These are phyloP conservation scores for Colletotrichum magnum DNA, from an alignment of 2,329 filamentous ascomycete species.

Conservation along the genomic window DNA sequence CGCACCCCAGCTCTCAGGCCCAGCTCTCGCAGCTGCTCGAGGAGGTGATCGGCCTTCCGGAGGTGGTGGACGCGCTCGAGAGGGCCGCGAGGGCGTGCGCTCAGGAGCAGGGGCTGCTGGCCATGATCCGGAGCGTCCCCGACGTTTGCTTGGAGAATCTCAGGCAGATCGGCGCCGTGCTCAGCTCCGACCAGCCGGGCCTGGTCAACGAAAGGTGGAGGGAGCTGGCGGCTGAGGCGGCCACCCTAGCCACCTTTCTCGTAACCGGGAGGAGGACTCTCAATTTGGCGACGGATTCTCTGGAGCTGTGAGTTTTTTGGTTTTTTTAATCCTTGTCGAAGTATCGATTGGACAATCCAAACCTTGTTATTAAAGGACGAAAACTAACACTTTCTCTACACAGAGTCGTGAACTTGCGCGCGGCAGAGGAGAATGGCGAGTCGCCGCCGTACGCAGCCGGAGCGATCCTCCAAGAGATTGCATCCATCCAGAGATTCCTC, in stretches of 20 bases:
- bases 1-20: neutral
- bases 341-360: too few relatives aligned
- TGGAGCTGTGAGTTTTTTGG: slow-evolving; percentile 26
- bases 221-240: neutral
- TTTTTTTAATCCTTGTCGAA: neutral
- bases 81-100: neutral
- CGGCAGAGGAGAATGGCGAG: slow-evolving; percentile 28
- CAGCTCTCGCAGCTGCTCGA: slow-evolving; percentile 18
- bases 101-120: neutral
- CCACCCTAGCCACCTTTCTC: neutral
- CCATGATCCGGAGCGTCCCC: slow-evolving; percentile 1
- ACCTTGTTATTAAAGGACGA: too few relatives aligned
- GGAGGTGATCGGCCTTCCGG: slow-evolving; percentile 11
- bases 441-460: slow-evolving; percentile 36
- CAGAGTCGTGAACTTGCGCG: slow-evolving; percentile 9
- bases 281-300: slow-evolving; percentile 2
- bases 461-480: slow-evolving; percentile 28
- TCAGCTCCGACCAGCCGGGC: neutral
- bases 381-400: neutral
- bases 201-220: too few relatives aligned
- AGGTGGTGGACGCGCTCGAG: neutral
- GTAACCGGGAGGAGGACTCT: slow-evolving; percentile 8
- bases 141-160: slow-evolving; percentile 14
- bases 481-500: slow-evolving; percentile 14
- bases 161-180: neutral